Percentiles rank a stretch among this genome's conserved stretches.
Evolutionary conservation across 2,329 filamentous ascomycete species (phyloP).

Genomic region (Xylaria sp.): DNA sequence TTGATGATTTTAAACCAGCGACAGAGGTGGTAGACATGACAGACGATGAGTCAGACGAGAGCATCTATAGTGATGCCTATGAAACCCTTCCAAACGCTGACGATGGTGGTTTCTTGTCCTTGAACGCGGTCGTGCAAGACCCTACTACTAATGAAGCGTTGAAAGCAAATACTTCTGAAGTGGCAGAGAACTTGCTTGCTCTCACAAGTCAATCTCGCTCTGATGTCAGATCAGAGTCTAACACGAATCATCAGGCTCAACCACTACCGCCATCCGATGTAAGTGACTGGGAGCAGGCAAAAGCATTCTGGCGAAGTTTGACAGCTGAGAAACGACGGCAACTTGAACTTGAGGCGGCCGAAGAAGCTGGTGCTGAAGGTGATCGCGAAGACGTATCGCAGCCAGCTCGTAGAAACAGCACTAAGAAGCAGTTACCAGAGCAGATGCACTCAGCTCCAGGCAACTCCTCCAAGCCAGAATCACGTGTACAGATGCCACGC

Average conservation of each 20-base stretch:
- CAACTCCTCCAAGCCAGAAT: conserved; percentile 25
- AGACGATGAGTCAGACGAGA: conserved; percentile 39
- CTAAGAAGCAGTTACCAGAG: conserved; percentile 38
- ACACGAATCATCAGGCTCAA: conserved; percentile 3
- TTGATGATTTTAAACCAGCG: conserved; percentile 25
- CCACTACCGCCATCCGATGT: conserved; percentile 9
- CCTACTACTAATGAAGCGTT: conserved; percentile 47
- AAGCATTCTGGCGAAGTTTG: conserved; percentile 64
- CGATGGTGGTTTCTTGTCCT: conserved; percentile 62
- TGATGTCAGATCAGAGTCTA: conserved; percentile 10
- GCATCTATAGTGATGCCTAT: conserved; percentile 69
- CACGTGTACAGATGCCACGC: conserved; percentile 44
- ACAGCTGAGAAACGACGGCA: conserved; percentile 58
- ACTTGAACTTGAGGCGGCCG: conserved; percentile 53
- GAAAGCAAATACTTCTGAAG: conserved; percentile 23
- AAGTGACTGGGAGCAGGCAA: conserved; percentile 63
- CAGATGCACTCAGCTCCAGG: conserved; percentile 25
- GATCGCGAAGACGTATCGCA: conserved; percentile 37
- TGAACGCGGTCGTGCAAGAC: conserved; percentile 65
- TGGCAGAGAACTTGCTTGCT: conserved; percentile 2
- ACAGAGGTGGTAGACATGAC: conserved; percentile 34
- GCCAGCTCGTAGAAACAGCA: conserved; percentile 28
- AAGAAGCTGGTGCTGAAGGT: conserved; percentile 47
- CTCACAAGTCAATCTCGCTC: conserved; percentile 13
- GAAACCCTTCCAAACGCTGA: conserved; percentile 65